These are phyloP conservation scores for Blechomonas ayalai DNA, from an alignment of 208 protist species.

Conservation along the genomic window DNA sequence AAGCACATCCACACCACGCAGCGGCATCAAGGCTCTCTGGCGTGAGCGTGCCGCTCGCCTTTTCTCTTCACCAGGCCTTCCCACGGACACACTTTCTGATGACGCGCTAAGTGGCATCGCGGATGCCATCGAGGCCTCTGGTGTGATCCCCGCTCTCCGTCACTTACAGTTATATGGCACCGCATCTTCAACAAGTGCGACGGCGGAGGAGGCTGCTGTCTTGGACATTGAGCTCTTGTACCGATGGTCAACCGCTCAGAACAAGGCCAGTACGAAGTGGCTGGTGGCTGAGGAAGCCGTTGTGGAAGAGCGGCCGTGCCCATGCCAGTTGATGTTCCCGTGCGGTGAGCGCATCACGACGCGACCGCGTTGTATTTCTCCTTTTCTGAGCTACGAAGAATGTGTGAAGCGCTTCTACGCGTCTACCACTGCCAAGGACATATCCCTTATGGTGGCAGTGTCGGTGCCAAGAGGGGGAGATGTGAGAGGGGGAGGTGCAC, in stretches of 20 bases:
- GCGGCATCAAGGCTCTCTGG: too few relatives aligned
- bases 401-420: constrained; percentile 62
- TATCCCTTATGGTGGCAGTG: constrained; percentile 50
- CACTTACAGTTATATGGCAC: constrained; percentile 49
- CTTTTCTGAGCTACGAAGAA: constrained; percentile 18
- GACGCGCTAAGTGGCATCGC: constrained; percentile 20
- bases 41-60: too few relatives aligned
- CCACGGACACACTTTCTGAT: constrained; percentile 1
- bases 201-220: constrained; percentile 9
- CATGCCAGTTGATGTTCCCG: too few relatives aligned
- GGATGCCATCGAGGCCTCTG: constrained; percentile 31
- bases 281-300: constrained; percentile 14
- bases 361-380: constrained; percentile 8
- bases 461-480: constrained; percentile 1
- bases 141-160: constrained; percentile 20
- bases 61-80: background rate
- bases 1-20: constrained; percentile 16
- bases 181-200: background rate
- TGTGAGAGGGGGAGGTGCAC: constrained; percentile 1
- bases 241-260: constrained; percentile 31
- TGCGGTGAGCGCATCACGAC: too few relatives aligned
- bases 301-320: too few relatives aligned
- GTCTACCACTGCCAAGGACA: constrained; percentile 61
- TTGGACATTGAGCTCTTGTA: constrained; percentile 61
- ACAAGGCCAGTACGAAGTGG: constrained; percentile 27